These are phyloP conservation scores for Ustulina deusta DNA, from an alignment of 2,329 filamentous ascomycete species.

Conservation along the genomic window DNA sequence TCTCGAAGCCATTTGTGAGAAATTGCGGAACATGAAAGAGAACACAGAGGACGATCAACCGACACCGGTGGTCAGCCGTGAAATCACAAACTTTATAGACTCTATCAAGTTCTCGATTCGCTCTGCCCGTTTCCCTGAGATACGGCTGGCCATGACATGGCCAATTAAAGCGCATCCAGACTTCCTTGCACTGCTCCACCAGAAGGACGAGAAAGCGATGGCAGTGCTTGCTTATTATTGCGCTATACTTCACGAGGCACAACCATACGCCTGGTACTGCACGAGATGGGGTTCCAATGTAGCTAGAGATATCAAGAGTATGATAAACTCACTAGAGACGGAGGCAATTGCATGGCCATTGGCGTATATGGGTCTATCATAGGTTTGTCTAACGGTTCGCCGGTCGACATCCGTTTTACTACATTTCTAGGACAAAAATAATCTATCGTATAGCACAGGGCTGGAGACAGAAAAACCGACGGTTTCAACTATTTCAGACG, in stretches of 20 bases:
- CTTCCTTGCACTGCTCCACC: slow-evolving; percentile 10
- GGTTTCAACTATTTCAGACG: too few relatives aligned
- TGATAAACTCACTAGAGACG: not conserved
- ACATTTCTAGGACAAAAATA: not conserved
- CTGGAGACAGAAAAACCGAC: too few relatives aligned
- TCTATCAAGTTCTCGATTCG: slow-evolving; percentile 13
- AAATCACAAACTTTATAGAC: slow-evolving; percentile 22
- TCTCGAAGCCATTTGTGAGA: slow-evolving; percentile 20
- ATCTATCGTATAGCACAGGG: too few relatives aligned
- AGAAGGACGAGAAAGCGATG: slow-evolving; percentile 9
- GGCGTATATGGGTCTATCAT: slow-evolving; percentile 16
- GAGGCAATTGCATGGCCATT: slow-evolving; percentile 12
- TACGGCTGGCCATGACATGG: slow-evolving; percentile 14
- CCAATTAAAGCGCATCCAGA: slow-evolving; percentile 14
- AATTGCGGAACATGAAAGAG: slow-evolving; percentile 14
- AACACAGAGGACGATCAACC: not conserved
- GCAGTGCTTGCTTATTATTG: slow-evolving; percentile 20
- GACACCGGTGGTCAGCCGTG: slow-evolving; percentile 8
- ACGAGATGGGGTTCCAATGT: slow-evolving; percentile 12
- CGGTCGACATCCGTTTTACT: not conserved
- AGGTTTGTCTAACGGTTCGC: not conserved
- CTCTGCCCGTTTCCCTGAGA: slow-evolving; percentile 11
- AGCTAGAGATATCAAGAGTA: slow-evolving; percentile 14
- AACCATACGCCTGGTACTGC: slow-evolving; percentile 15
- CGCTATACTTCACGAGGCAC: slow-evolving; percentile 18